Evolutionary conservation across 495 filamentous ascomycete species (phyloP).

Genomic region (Neurospora sp.): DNA sequence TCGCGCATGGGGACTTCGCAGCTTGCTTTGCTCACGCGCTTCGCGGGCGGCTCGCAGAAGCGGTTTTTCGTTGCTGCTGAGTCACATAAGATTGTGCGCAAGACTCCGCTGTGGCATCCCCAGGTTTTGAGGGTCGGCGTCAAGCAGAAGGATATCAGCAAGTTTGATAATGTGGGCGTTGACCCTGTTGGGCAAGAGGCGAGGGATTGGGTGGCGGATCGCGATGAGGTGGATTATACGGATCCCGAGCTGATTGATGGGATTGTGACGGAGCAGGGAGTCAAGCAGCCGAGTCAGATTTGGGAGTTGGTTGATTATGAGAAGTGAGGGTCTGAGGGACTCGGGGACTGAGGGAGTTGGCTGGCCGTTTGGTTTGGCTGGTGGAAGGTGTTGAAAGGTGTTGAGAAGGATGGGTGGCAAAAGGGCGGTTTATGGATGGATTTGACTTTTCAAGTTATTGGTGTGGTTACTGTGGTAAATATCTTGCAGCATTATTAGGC

Average conservation of each 20-base stretch:
- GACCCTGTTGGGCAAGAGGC: slow-evolving; percentile 24
- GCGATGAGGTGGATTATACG: slow-evolving; percentile 69
- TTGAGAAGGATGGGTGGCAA: neutral
- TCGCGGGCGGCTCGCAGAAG: slow-evolving; percentile 45
- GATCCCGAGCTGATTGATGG: slow-evolving; percentile 29
- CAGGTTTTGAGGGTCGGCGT: slow-evolving; percentile 30
- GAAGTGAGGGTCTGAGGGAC: slow-evolving; percentile 5
- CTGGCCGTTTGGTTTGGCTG: too few relatives aligned
- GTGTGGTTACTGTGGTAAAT: neutral
- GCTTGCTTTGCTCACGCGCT: slow-evolving; percentile 71
- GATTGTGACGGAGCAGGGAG: slow-evolving; percentile 31
- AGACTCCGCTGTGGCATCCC: slow-evolving; percentile 15
- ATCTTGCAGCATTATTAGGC: neutral
- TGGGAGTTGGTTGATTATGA: slow-evolving; percentile 27
- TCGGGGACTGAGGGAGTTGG: too few relatives aligned
- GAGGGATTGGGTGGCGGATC: slow-evolving; percentile 17
- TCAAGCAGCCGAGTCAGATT: slow-evolving; percentile 29
- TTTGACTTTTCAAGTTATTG: neutral
- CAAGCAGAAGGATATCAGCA: slow-evolving; percentile 55
- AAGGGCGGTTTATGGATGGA: neutral
- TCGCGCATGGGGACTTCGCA: slow-evolving; percentile 86
- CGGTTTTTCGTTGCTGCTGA: slow-evolving; percentile 88
- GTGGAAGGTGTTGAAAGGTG: too few relatives aligned
- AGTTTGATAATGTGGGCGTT: slow-evolving; percentile 49
- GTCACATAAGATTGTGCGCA: slow-evolving; percentile 61